phyloP scores from a whole-genome alignment of 2,329 filamentous ascomycete species.

The Fusarium pseudonygamai region DNA sequence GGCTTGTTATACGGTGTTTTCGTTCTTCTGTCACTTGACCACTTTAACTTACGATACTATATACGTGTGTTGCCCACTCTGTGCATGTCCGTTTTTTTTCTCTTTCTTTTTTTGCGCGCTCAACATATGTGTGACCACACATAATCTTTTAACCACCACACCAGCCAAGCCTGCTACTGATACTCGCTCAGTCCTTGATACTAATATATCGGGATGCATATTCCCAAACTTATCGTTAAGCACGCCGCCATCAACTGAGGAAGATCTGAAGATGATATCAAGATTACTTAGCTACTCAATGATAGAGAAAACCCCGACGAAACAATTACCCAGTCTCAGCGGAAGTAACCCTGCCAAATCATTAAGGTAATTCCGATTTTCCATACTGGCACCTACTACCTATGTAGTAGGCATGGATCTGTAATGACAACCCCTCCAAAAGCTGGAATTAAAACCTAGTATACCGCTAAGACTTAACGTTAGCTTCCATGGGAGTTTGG shows the following conservation, averaged over 20 bases:
- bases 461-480: not conserved
- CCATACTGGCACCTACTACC: not conserved
- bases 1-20: not conserved
- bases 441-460: not conserved
- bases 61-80: not conserved
- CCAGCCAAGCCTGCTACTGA: not conserved
- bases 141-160: not conserved
- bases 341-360: not conserved
- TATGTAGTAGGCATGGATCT: not conserved
- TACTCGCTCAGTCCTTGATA: not conserved
- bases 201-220: not conserved
- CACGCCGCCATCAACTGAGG: not conserved
- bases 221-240: not conserved
- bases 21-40: not conserved
- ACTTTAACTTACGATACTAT: not conserved
- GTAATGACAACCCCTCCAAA: not conserved
- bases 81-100: not conserved
- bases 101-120: not conserved
- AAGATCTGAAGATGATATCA: not conserved
- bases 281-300: not conserved
- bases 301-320: too few relatives aligned
- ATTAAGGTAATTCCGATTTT: not conserved
- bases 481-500: conserved; percentile 7
- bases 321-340: too few relatives aligned
- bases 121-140: not conserved